Percentiles rank a stretch among this genome's conserved stretches.
phyloP scores from a whole-genome alignment of 345 rosid species.

The Ailanthus altissimus region DNA sequence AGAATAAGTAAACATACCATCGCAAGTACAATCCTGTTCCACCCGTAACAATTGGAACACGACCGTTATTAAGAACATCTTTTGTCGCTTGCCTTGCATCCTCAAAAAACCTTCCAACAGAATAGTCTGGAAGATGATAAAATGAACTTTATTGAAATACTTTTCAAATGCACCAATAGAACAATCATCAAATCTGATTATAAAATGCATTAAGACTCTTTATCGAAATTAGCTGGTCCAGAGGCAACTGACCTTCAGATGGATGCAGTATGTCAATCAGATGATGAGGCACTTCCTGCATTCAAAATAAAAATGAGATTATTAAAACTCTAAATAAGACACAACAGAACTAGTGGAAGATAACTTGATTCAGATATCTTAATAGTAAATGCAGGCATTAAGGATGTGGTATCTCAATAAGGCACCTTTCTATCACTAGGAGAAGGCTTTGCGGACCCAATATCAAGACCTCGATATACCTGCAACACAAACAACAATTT shows the following conservation, averaged over 20 bases:
- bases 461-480: conserved; percentile 89
- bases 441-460: conserved; percentile 82
- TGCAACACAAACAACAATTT: conserved; percentile 32
- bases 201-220: conserved; percentile 10
- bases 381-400: not conserved
- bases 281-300: conserved; percentile 88
- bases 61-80: conserved; percentile 59
- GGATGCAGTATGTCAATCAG: conserved; percentile 83
- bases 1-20: conserved; percentile 55
- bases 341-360: not conserved
- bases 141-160: not conserved
- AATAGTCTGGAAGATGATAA: conserved; percentile 58
- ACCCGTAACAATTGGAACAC: conserved; percentile 81
- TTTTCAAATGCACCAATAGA: conserved; percentile 5
- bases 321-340: not conserved
- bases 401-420: not conserved
- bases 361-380: not conserved
- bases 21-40: conserved; percentile 93
- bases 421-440: conserved; percentile 65
- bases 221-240: conserved; percentile 15
- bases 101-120: conserved; percentile 72
- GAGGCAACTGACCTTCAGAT: conserved; percentile 57
- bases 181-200: conserved; percentile 6
- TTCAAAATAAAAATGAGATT: not conserved
- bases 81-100: conserved; percentile 76